These are phyloP conservation scores for Aeschynomene evenia DNA, from an alignment of 306 rosid genomes.

Conservation along the genomic window DNA sequence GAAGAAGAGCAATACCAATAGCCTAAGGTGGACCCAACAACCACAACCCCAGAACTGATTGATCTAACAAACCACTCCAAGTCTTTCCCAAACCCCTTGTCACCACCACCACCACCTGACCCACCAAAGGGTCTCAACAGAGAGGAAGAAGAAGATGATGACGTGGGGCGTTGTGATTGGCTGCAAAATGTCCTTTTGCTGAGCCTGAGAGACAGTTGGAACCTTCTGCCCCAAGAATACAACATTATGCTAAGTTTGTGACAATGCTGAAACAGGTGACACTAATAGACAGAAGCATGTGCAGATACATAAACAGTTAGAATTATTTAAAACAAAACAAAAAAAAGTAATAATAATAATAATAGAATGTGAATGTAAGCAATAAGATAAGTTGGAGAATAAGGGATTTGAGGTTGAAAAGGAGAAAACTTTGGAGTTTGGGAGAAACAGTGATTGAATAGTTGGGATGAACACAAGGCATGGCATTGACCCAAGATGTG, in stretches of 20 bases:
- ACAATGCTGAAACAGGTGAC: background rate
- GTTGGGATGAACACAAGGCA: background rate
- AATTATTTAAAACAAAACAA: too few species aligned
- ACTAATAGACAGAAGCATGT: background rate
- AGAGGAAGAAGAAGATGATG: slow-evolving; percentile 36
- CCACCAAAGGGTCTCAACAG: slow-evolving; percentile 18
- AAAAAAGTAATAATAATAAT: too few species aligned
- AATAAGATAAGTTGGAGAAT: slow-evolving; percentile 4
- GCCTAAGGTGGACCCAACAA: slow-evolving; percentile 55
- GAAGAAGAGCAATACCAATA: slow-evolving; percentile 44
- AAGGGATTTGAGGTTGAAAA: slow-evolving; percentile 16
- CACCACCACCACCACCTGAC: slow-evolving; percentile 19
- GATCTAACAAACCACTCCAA: slow-evolving; percentile 40
- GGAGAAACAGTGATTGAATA: background rate
- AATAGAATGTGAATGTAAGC: too few species aligned
- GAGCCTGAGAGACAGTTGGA: slow-evolving; percentile 27
- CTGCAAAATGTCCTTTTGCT: slow-evolving; percentile 21
- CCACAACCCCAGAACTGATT: slow-evolving; percentile 41
- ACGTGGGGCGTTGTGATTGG: slow-evolving; percentile 40
- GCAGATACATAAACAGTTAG: background rate
- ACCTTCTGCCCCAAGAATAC: slow-evolving; percentile 56
- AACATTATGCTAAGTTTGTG: slow-evolving; percentile 35
- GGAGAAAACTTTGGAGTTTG: background rate
- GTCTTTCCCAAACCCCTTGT: background rate
- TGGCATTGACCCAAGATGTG: slow-evolving; percentile 7